Evolutionary conservation across 257 asterid species (phyloP).

Genomic region (Scutellaria galericulata): DNA sequence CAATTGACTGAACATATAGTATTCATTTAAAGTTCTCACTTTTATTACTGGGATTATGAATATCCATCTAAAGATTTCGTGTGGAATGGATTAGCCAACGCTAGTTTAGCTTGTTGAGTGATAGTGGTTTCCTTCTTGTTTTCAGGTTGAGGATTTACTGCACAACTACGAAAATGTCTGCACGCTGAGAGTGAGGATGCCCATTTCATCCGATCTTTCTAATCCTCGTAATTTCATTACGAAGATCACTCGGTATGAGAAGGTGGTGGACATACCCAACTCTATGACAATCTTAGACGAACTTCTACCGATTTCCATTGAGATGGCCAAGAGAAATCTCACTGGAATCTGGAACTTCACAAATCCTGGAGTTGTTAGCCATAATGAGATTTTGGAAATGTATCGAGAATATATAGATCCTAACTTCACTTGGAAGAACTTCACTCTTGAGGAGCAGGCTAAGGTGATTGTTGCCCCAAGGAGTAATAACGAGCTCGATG

Average conservation of each 20-base stretch:
- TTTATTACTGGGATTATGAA: too few species aligned
- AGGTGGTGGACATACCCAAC: slow-evolving; percentile 84
- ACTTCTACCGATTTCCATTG: slow-evolving; percentile 82
- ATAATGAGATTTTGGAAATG: slow-evolving; percentile 82
- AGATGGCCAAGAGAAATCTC: slow-evolving; percentile 85
- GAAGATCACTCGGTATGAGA: slow-evolving; percentile 70
- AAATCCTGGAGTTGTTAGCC: slow-evolving; percentile 86
- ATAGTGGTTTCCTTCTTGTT: slow-evolving; percentile 14
- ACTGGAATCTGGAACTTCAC: slow-evolving; percentile 88
- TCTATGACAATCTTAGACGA: slow-evolving; percentile 86
- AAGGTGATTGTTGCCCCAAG: slow-evolving; percentile 83
- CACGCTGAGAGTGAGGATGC: slow-evolving; percentile 84
- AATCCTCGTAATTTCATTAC: slow-evolving; percentile 87
- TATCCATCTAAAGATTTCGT: slow-evolving; percentile 9
- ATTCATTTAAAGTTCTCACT: neutral
- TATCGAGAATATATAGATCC: slow-evolving; percentile 71
- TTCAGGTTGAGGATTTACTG: slow-evolving; percentile 79
- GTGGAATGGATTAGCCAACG: neutral
- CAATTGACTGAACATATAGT: neutral
- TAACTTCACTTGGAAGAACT: slow-evolving; percentile 65
- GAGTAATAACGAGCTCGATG: slow-evolving; percentile 82
- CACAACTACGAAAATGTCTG: slow-evolving; percentile 80
- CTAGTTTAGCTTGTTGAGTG: neutral
- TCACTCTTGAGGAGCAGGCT: slow-evolving; percentile 87
- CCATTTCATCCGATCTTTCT: slow-evolving; percentile 72